Percentiles rank a stretch among this genome's conserved stretches.
These are phyloP conservation scores for Quercus ilex DNA, from an alignment of 306 rosid genomes.

Conservation along the genomic window DNA sequence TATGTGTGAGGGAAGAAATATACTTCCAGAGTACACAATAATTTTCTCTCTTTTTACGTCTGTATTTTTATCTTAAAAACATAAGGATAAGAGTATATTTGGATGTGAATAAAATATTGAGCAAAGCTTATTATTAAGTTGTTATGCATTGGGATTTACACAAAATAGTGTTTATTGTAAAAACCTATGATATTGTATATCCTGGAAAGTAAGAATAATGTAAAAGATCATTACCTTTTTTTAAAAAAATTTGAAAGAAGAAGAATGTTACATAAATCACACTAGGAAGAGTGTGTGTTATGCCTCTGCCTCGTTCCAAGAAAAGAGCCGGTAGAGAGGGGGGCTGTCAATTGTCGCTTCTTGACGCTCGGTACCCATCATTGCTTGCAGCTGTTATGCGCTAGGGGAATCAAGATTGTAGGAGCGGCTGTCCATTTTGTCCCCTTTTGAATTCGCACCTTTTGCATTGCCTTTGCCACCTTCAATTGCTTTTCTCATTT, in stretches of 20 bases:
- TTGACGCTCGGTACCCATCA: not conserved
- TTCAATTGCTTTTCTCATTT: slow-evolving; percentile 4
- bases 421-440: slow-evolving; percentile 30
- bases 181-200: not conserved
- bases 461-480: slow-evolving; percentile 15
- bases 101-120: too few species aligned
- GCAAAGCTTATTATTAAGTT: too few species aligned
- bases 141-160: not conserved
- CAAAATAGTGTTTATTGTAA: not conserved
- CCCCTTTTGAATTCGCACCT: slow-evolving; percentile 23
- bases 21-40: fast-evolving
- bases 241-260: not conserved
- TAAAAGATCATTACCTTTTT: not conserved
- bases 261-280: not conserved
- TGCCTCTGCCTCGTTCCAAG: slow-evolving; percentile 12
- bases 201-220: too few species aligned
- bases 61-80: too few species aligned
- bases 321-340: slow-evolving; percentile 34
- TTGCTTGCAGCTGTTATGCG: not conserved
- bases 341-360: slow-evolving; percentile 21
- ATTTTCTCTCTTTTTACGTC: fast-evolving
- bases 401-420: not conserved
- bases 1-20: fast-evolving
- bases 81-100: too few species aligned
- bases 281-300: not conserved